Evolutionary conservation across 495 filamentous ascomycete genomes (phyloP).

Genomic region (Poronia punctata): DNA sequence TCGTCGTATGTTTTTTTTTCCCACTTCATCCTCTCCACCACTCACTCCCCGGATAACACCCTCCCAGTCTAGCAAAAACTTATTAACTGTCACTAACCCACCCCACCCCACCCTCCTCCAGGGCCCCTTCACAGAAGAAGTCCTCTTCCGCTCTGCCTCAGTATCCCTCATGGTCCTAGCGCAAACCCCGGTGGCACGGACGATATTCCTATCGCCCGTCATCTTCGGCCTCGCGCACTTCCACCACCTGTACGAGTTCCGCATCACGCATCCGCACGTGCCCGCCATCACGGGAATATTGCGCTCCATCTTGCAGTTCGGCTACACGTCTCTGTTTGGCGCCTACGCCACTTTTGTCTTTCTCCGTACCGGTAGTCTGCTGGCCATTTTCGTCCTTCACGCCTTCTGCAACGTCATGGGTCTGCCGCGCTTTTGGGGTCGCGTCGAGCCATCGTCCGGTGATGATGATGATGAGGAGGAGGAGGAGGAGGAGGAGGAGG

Average conservation of each 20-base stretch:
- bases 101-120: conserved; percentile 23
- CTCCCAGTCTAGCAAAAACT: not conserved
- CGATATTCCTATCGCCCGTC: conserved; percentile 74
- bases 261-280: conserved; percentile 67
- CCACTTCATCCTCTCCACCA: conserved; percentile 1
- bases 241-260: conserved; percentile 95
- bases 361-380: conserved; percentile 73
- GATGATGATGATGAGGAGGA: conserved; percentile 10
- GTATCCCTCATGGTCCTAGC: conserved; percentile 78
- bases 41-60: conserved; percentile 10
- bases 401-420: conserved; percentile 92
- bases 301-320: conserved; percentile 74
- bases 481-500: conserved; percentile 8
- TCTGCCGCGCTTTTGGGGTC: conserved; percentile 78
- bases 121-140: conserved; percentile 87
- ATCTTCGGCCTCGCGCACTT: conserved; percentile 94
- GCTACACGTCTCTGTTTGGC: conserved; percentile 91
- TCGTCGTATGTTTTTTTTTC: conserved; percentile 34
- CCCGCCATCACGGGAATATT: conserved; percentile 51
- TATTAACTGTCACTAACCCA: not conserved
- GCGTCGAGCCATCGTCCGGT: conserved; percentile 44
- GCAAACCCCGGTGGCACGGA: conserved; percentile 45
- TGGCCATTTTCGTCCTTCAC: conserved; percentile 67
- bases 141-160: conserved; percentile 82
- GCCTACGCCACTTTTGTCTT: conserved; percentile 90